Base-by-base conservation (phyloP, 192 early-diverging fungal genomes). In the Podila horticola region DNA sequence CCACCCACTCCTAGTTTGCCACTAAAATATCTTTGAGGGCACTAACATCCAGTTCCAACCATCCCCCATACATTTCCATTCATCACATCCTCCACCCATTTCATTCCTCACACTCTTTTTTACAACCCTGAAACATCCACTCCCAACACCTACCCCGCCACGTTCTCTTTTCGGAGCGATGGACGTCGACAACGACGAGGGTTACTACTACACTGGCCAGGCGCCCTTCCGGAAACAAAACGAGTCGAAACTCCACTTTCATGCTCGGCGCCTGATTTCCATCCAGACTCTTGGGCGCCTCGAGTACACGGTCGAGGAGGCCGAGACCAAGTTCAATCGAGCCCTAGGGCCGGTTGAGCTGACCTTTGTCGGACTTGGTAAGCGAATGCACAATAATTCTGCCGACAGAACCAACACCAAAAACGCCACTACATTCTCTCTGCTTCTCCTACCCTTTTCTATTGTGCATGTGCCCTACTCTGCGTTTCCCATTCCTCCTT, bases 301-400 rank as follows among this genome's bases (percentile, higher is more conserved):
- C 50, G 77, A 81, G 61, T 81, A 81, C 62, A 72, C 64, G n/a
- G 77, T 73, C 58, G 77, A 81, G 49, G 77, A 81, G 29, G 71
- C 77, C 29, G 77, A 81, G 67, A 65, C 77, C 17, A 81, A 81
- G 49, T 81, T 81, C 55, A 81, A 81, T 63, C 66, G 77, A n/a
- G 77, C 77, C 3, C 71, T 81, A 9, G 77, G 77, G 28, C 77
- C 71, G 55, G 57, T 73, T 13, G 77, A 81, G 26, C 62, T 81
- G 49, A 81, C 77, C 29, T 81, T 81, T 73, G 77, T 81, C 71
- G 77, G 77, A 69, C 77, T 81, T 61, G 77, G 77, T 81, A 69
- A 73, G 69, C 63, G 50, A 28, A 50, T n/a, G 28, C 12, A 61
- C 41, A 2, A 15, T 45, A 45, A 45, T 45, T 45, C 41, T 45